Evolutionary conservation across 2,329 filamentous ascomycete genomes (phyloP), one percentile per base, ranked within the genome.

Genomic region (Sarocladiaceae sp.): DNA sequence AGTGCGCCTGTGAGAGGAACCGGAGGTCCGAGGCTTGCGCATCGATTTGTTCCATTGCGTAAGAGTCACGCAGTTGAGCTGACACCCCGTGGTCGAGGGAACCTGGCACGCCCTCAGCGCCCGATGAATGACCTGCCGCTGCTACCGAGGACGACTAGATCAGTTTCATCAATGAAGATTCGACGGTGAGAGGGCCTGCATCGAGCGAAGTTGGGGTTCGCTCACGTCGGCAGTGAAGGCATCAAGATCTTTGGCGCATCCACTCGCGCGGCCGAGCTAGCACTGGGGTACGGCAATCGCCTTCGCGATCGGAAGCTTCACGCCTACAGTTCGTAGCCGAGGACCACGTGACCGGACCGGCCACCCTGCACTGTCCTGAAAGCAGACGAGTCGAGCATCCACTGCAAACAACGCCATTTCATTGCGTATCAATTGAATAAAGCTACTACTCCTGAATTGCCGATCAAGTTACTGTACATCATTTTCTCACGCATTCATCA

Each of bases 21-120:
- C 75, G 74, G 67, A 80, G 65, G 67, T 80, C 77, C 64, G 72
- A 76, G 56, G 73, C 76, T 66, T 80, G 77, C 53, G 70, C 73
- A 61, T 79, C 75, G 58, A 80, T 74, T 63, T 75, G 76, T 62
- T 80, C 76, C 77, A 80, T 80, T 15, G 44, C 28, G 12, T 42
- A 5, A 28, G 29, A 8, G 17, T 18, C 13, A 26, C 23, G n/a
- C 8, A 22, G n/a, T 48, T n/a, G 44, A 31, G n/a, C 22, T 31
- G 15, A 13, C 10, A n/a, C n/a, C n/a, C n/a, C n/a, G n/a, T n/a
- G n/a, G n/a, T n/a, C n/a, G n/a, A n/a, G 44, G 4, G 31, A 22
- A 20, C 13, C 26, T 3, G n/a, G 23, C 44, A 44, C 28, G 10
- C 17, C 40, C 40, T 23, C 7, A 5, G 15, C 13, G 22, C 40